phyloP scores from a whole-genome alignment of 306 rosid genomes.

The Vigna angularis region DNA sequence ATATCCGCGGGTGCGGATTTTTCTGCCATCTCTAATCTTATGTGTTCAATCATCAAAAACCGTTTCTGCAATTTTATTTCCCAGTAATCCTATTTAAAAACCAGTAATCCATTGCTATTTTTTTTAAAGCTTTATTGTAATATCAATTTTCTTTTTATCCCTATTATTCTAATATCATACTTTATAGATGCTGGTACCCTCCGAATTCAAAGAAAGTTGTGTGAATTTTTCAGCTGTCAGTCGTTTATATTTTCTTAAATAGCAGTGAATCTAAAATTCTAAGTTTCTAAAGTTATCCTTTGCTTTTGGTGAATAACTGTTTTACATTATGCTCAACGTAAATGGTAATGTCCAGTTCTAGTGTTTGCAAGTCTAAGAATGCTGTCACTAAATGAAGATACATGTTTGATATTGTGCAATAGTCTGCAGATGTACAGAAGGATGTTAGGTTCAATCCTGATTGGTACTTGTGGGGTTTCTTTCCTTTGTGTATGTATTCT shows the following conservation, averaged over 20 bases:
- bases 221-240: background rate
- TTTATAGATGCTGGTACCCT: background rate
- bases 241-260: conserved; percentile 18
- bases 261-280: conserved; percentile 22
- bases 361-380: conserved; percentile 29
- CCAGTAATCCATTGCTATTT: background rate
- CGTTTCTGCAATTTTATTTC: background rate
- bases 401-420: conserved; percentile 23
- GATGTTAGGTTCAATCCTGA: conserved; percentile 1
- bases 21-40: no score
- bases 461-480: conserved; percentile 12
- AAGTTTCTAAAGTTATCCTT: conserved; percentile 8
- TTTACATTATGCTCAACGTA: conserved; percentile 14
- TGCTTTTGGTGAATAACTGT: conserved; percentile 28
- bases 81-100: conserved; percentile 12
- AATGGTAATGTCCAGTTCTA: conserved; percentile 8
- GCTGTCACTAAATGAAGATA: background rate
- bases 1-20: no score
- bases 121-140: background rate
- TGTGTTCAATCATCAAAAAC: conserved; percentile 1
- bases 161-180: conserved; percentile 2
- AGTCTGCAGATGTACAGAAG: conserved; percentile 2
- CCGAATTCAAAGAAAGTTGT: conserved; percentile 23
- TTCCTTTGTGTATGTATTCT: background rate
- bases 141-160: conserved; percentile 19